Conservation (phyloP, 2,329 filamentous ascomycete genomes). For the Alternaria arbusti region DNA sequence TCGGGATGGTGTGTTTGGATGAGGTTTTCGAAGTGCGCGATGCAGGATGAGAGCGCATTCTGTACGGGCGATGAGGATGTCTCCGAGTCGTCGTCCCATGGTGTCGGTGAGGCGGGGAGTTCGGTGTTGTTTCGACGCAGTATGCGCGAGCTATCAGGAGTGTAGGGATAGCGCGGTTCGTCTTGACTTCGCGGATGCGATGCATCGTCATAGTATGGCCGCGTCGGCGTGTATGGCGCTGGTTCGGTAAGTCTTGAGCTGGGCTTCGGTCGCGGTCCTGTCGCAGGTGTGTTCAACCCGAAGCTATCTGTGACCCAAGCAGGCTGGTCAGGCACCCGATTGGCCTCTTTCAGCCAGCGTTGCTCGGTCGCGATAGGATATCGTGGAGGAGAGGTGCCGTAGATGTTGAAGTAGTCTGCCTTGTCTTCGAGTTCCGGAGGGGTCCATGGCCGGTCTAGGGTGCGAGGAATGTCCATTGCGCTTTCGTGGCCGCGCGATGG, state of each 20-base stretch:
- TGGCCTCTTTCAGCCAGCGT: conserved; percentile 8
- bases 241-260: conserved; percentile 22
- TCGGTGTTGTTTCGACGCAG: conserved; percentile 20
- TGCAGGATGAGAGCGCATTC: conserved; percentile 39
- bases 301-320: conserved; percentile 2
- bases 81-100: conserved; percentile 32
- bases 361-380: conserved; percentile 16
- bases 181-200: conserved; percentile 9
- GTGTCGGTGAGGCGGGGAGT: conserved; percentile 25
- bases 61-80: conserved; percentile 37
- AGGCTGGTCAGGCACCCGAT: neutral
- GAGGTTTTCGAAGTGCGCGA: conserved; percentile 39
- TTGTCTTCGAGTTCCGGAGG: conserved; percentile 36
- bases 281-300: conserved; percentile 18
- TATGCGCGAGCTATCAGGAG: conserved; percentile 38
- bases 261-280: conserved; percentile 22
- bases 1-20: conserved; percentile 39
- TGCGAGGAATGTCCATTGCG: conserved; percentile 29
- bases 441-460: conserved; percentile 37
- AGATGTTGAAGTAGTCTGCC: conserved; percentile 31
- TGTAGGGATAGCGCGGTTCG: conserved; percentile 40
- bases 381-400: conserved; percentile 15
- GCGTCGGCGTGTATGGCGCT: conserved; percentile 28
- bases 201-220: conserved; percentile 15
- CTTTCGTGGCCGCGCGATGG: conserved; percentile 12